Evolutionary conservation across 208 protist species (phyloP), one percentile per base, ranked within the genome.

Genomic region (Acanthamoeba culbertsoni): DNA sequence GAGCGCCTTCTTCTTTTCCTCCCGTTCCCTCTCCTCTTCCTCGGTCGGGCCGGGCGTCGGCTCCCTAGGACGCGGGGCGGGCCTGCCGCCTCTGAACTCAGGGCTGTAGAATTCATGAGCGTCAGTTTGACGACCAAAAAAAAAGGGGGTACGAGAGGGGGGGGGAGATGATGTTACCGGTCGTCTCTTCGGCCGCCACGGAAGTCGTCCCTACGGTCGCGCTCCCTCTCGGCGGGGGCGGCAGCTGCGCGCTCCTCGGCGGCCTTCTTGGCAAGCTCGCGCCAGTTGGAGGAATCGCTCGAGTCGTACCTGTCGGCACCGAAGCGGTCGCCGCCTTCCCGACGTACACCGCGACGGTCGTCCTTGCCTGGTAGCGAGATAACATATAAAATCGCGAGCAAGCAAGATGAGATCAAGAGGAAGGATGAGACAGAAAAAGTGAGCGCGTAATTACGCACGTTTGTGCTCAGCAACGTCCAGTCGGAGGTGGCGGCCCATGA

Each of bases 391-490:
- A n/a, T n/a, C n/a, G n/a, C n/a, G n/a, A n/a, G n/a, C n/a, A n/a
- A n/a, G n/a, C n/a, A n/a, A n/a, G n/a, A n/a, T n/a, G n/a, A n/a
- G n/a, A n/a, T n/a, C n/a, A 5, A 14, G 14, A 40, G 1, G n/a
- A 1, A 1, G 26, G 59, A 68, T 68, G 33, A 40, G 68, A n/a
- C 31, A n/a, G 43, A 35, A 35, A 23, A 86, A 86, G 33, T 14
- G 20, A 51, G 42, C 75, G n/a, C n/a, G n/a, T n/a, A n/a, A n/a
- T n/a, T n/a, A n/a, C n/a, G 43, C 37, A 88, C 77, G 77, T 40
- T 88, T 88, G 35, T 65, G 68, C 37, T 92, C 86, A 23, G 86
- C 86, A 71, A 92, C 86, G 46, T 92, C 86, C 35, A 92, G 42
- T 12, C 86, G 53, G 31, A 92, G 68, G 18, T 12, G 2, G 20